Evolutionary conservation across 805 yeast species (phyloP), one percentile per base, ranked within the genome.

Genomic region (Starmera quercuum): DNA sequence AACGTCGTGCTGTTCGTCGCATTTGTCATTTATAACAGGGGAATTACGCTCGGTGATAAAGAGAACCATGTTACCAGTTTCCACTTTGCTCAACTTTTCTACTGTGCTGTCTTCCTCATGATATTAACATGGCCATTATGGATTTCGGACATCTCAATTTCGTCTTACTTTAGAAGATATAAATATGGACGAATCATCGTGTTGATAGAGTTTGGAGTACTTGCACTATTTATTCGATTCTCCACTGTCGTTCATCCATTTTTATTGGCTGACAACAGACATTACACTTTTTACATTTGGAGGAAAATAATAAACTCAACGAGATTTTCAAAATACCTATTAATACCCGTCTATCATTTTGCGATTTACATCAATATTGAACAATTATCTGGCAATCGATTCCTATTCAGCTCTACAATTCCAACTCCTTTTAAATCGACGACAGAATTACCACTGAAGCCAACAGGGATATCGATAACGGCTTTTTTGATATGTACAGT

Each of bases 31-130:
- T 46, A 61, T 46, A 92, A 92, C 46, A 84, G 85, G 13, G 94
- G 96, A 0, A 78, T 92, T 26, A 80, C 97, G 0, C 66, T 90
- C 30, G 98, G 98, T 2, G 98, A 92, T 52, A 84, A 86, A 55
- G 78, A 75, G 21, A 88, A 90, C 55, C 98, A 92, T 54, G 63
- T 66, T 23, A 68, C 78, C 2, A 74, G 77, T 2, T 39, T 83
- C 2, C 96, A 92, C 54, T 23, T 81, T 4, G 86, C 81, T 7
- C 98, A 92, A 55, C 40, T 88, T 2, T 79, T 86, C 42, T 92
- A 92, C 54, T 85, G 90, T 50, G 58, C 72, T 18, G 52, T 75
- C 4, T 85, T 87, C 48, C 55, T 81, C 11, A 55, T 72, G 0
- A 47, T 72, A n/a, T 72, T 88, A 46, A 74, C 90, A 3, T 56